Evolutionary conservation across 352 stramenopile genomes (phyloP).

Genomic region (Phytophthora pini): DNA sequence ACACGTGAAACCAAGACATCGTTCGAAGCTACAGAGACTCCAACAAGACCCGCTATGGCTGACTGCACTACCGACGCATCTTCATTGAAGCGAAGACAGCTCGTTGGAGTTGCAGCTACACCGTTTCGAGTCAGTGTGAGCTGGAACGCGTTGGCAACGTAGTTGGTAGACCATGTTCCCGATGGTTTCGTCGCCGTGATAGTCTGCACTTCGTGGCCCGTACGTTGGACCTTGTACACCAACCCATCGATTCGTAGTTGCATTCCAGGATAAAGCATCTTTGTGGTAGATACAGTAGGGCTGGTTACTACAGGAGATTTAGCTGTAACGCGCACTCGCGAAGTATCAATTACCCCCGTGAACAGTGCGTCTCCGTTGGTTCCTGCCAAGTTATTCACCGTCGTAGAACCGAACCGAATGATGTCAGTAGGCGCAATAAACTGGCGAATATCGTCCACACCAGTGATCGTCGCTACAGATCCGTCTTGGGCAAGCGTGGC

Average conservation of each 20-base stretch:
- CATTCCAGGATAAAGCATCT: slow-evolving; percentile 79
- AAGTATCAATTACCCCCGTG: slow-evolving; percentile 53
- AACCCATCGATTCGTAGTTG: slow-evolving; percentile 90
- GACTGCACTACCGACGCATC: slow-evolving; percentile 17
- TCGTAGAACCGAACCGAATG: slow-evolving; percentile 64
- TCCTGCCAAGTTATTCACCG: slow-evolving; percentile 48
- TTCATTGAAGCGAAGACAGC: slow-evolving; percentile 54
- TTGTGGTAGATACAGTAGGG: slow-evolving; percentile 39
- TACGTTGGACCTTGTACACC: slow-evolving; percentile 86
- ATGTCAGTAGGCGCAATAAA: slow-evolving; percentile 67
- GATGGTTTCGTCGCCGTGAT: slow-evolving; percentile 50
- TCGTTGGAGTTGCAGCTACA: slow-evolving; percentile 28
- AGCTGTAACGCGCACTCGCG: slow-evolving; percentile 45
- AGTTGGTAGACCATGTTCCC: slow-evolving; percentile 28
- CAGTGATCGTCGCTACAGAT: slow-evolving; percentile 46
- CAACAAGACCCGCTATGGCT: slow-evolving; percentile 8
- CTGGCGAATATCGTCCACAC: slow-evolving; percentile 68
- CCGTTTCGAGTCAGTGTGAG: slow-evolving; percentile 55
- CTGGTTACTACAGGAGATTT: slow-evolving; percentile 60
- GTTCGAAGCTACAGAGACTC: slow-evolving; percentile 31
- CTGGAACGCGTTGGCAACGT: slow-evolving; percentile 34
- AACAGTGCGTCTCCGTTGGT: slow-evolving; percentile 76
- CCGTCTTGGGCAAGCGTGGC: slow-evolving; percentile 67
- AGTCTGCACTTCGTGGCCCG: slow-evolving; percentile 92
- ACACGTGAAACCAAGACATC: slow-evolving; percentile 66